phyloP scores from a whole-genome alignment of 176 grass and related monocot species.

The Cenchrus fungigraminus region DNA sequence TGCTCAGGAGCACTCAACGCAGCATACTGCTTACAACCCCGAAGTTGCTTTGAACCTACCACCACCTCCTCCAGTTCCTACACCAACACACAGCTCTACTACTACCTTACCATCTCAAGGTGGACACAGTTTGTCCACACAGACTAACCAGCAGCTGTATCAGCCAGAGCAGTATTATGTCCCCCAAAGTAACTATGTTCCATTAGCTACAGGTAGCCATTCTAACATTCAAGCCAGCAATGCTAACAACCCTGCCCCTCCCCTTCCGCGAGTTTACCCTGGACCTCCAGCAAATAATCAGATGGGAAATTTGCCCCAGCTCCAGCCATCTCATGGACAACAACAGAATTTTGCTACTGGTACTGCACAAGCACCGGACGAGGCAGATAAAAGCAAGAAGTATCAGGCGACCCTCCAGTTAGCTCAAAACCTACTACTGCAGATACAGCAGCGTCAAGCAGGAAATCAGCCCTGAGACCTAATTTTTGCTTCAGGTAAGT shows the following conservation, averaged over 20 bases:
- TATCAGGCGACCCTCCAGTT: conserved; percentile 92
- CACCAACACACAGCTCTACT: conserved; percentile 35
- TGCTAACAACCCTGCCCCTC: conserved; percentile 31
- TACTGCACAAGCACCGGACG: conserved; percentile 52
- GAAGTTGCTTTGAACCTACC: conserved; percentile 55
- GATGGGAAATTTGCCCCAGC: conserved; percentile 43
- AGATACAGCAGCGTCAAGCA: conserved; percentile 69
- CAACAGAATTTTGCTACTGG: conserved; percentile 48
- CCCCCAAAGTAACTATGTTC: conserved; percentile 50
- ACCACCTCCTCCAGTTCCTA: conserved; percentile 41
- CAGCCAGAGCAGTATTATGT: conserved; percentile 53
- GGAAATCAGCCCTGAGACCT: conserved; percentile 60
- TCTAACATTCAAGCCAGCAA: conserved; percentile 46
- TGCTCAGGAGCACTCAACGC: conserved; percentile 46
- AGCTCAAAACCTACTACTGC: conserved; percentile 75
- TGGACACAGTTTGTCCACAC: conserved; percentile 44
- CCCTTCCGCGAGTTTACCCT: conserved; percentile 39
- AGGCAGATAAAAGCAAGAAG: conserved; percentile 88
- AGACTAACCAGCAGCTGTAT: conserved; percentile 65
- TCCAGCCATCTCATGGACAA: conserved; percentile 53
- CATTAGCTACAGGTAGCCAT: conserved; percentile 28
- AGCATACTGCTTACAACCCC: conserved; percentile 50
- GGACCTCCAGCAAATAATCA: conserved; percentile 50
- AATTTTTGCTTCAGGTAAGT: conserved; percentile 42
- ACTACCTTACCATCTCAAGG: conserved; percentile 36